Conservation (phyloP, 2,329 filamentous ascomycete species). For the Daldinia sp. region DNA sequence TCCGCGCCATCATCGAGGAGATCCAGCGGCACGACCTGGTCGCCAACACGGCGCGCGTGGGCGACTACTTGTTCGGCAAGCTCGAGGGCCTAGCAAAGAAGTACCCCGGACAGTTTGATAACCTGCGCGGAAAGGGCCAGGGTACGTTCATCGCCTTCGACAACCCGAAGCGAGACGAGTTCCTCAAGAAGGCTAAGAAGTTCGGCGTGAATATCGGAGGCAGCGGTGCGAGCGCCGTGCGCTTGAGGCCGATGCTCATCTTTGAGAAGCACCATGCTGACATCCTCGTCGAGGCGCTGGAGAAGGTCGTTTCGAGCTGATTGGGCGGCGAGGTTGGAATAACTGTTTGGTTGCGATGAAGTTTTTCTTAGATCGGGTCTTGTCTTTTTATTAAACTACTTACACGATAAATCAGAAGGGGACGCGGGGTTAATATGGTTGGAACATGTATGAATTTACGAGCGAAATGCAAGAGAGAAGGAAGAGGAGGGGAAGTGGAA, state of each 20-base stretch:
- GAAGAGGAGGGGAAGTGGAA: neutral
- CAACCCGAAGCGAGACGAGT: conserved; percentile 80
- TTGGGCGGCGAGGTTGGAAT: neutral
- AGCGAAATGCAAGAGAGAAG: neutral
- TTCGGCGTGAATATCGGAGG: conserved; percentile 90
- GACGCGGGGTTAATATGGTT: neutral
- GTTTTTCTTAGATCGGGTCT: neutral
- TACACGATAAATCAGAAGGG: conserved; percentile 4
- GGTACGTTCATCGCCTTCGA: conserved; percentile 96
- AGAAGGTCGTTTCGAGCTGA: conserved; percentile 74
- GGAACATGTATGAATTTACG: conserved; percentile 10
- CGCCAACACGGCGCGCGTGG: conserved; percentile 79
- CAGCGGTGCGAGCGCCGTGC: conserved; percentile 78
- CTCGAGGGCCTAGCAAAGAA: conserved; percentile 75
- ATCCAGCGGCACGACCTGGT: conserved; percentile 83
- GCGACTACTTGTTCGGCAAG: conserved; percentile 80
- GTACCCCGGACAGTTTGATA: conserved; percentile 82
- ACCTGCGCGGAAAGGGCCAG: conserved; percentile 87
- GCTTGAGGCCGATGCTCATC: conserved; percentile 88
- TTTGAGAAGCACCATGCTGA: conserved; percentile 94
- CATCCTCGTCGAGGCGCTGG: conserved; percentile 81
- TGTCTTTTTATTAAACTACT: neutral
- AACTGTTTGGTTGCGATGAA: neutral
- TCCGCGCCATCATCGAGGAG: conserved; percentile 87
- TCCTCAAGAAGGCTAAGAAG: conserved; percentile 81